These are phyloP conservation scores for Coffea eugenioides DNA, from an alignment of 257 asterid genomes.

Conservation along the genomic window DNA sequence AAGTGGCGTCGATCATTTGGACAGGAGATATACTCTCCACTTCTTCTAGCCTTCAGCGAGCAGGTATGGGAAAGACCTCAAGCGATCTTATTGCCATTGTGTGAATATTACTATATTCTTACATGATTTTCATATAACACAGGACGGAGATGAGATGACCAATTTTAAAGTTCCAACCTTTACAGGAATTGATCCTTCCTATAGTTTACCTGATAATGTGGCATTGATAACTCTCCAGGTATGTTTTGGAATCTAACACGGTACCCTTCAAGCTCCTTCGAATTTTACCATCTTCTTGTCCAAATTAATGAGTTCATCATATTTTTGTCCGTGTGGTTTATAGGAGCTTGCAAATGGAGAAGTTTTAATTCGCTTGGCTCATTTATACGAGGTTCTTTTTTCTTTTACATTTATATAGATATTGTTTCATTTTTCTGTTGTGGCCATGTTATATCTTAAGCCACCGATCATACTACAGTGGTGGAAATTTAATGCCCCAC, in stretches of 20 bases:
- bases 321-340: conserved; percentile 15
- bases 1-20: conserved; percentile 96
- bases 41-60: conserved; percentile 82
- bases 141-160: conserved; percentile 57
- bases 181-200: conserved; percentile 78
- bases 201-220: conserved; percentile 78
- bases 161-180: conserved; percentile 59
- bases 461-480: too few relatives aligned
- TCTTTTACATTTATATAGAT: too few relatives aligned
- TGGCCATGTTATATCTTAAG: too few relatives aligned
- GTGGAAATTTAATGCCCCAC: too few relatives aligned
- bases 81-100: not conserved
- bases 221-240: conserved; percentile 93
- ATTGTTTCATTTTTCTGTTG: not conserved
- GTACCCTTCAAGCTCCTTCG: not conserved
- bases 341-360: conserved; percentile 78
- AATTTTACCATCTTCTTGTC: not conserved
- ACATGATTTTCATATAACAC: conserved; percentile 15
- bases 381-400: conserved; percentile 78
- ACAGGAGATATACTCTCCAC: conserved; percentile 94
- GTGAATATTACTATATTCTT: conserved; percentile 8
- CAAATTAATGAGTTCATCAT: not conserved
- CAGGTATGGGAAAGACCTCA: conserved; percentile 44
- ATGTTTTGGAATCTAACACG: conserved; percentile 1
- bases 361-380: conserved; percentile 85